These are phyloP conservation scores for Populus hybrid DNA, from an alignment of 441 rosid species.

Conservation along the genomic window DNA sequence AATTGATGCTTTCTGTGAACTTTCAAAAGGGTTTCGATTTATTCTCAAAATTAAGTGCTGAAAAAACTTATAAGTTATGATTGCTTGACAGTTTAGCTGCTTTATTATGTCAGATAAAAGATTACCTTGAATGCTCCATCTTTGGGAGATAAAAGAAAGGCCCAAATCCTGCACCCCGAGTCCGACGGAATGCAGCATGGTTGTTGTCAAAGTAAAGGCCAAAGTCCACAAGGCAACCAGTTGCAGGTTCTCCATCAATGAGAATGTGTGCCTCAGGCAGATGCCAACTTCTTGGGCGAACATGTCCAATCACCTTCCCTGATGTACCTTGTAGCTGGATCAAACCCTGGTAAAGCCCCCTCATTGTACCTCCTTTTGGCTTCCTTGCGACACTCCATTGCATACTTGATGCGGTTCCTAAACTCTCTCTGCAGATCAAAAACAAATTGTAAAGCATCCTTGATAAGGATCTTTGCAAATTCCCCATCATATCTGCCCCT, in stretches of 20 bases:
- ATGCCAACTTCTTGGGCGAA: slow-evolving; percentile 94
- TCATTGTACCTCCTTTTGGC: slow-evolving; percentile 56
- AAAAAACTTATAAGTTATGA: no score
- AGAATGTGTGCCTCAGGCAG: slow-evolving; percentile 84
- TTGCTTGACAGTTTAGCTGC: no score
- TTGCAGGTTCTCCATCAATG: slow-evolving; percentile 91
- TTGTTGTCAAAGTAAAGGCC: slow-evolving; percentile 89
- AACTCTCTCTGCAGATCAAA: no score
- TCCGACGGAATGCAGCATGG: slow-evolving; percentile 52
- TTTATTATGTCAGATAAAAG: no score
- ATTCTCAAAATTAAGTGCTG: no score
- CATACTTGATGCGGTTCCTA: no score
- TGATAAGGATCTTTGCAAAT: slow-evolving; percentile 60
- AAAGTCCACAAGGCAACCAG: slow-evolving; percentile 85
- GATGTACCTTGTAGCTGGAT: slow-evolving; percentile 65
- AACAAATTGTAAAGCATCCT: slow-evolving; percentile 75
- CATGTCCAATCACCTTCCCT: slow-evolving; percentile 79
- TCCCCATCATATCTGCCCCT: slow-evolving; percentile 64
- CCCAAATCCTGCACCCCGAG: slow-evolving; percentile 75
- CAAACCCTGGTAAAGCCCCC: slow-evolving; percentile 68
- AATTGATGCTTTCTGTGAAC: background rate
- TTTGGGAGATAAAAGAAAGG: slow-evolving; percentile 95
- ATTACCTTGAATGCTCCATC: slow-evolving; percentile 89
- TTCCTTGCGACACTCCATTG: no score
- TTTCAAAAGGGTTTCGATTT: no score